Conservation (phyloP, 2,329 filamentous ascomycete species). For the Septoria linicola region DNA sequence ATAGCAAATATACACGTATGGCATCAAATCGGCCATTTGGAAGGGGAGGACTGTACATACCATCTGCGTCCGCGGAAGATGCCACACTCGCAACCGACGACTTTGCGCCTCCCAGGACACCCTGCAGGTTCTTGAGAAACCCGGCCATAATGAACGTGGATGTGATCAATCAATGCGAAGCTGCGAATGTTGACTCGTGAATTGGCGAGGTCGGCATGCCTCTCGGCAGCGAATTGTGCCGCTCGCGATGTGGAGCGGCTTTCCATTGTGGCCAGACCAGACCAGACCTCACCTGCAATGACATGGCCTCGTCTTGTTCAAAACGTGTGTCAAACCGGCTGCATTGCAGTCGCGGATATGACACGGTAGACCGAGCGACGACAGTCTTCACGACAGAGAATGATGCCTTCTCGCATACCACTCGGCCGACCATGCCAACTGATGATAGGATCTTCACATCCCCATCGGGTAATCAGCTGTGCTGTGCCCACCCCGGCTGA, state of each 20-base stretch:
- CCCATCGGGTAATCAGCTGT: slow-evolving; percentile 16
- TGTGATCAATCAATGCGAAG: not conserved
- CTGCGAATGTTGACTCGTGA: not conserved
- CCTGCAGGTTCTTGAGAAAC: slow-evolving; percentile 67
- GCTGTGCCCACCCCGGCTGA: not conserved
- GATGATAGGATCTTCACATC: not conserved
- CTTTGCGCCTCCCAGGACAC: slow-evolving; percentile 68
- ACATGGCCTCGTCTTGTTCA: too few species aligned
- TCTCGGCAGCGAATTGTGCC: not conserved
- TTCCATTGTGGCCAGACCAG: too few species aligned
- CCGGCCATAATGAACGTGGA: slow-evolving; percentile 52
- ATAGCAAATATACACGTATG: not conserved
- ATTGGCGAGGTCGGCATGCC: not conserved
- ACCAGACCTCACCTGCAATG: too few species aligned
- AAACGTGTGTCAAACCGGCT: too few species aligned
- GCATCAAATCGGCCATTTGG: not conserved
- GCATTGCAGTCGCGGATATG: too few species aligned
- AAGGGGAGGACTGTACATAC: slow-evolving; percentile 8
- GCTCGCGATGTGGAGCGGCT: too few species aligned
- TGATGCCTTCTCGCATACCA: too few species aligned
- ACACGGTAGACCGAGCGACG: too few species aligned
- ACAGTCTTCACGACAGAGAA: too few species aligned
- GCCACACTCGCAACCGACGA: slow-evolving; percentile 45
- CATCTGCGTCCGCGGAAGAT: slow-evolving; percentile 37
- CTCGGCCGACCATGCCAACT: not conserved